Base-by-base conservation (phyloP, 2,329 filamentous ascomycete species). In the Xylariaceae sp. region DNA sequence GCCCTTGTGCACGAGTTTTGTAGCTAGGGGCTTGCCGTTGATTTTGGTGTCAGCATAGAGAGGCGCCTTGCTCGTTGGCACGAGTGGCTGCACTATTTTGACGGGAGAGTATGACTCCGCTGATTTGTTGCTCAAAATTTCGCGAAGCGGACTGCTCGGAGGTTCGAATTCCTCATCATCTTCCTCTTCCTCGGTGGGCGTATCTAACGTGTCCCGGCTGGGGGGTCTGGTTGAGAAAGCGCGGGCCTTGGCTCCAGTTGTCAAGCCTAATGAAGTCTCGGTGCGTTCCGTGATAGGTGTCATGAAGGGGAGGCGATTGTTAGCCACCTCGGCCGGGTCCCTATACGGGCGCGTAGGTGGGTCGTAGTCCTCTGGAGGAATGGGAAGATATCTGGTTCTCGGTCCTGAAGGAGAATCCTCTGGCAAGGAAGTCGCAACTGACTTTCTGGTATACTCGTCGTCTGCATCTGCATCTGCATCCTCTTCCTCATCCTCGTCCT, bases 211-310 rank as follows among this genome's bases (percentile, higher is more conserved):
- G 12, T 61, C 56, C 26, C 57, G 76, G 54, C 83, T 84, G 53
- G 81, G 89, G 13, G 89, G 89, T 4, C 89, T 94, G 65, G 93
- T 95, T 37, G 80, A 75, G 55, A 81, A 70, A 62, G 76, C 76
- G 50, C 76, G 75, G 62, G 78, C 76, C 52, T 71, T 71, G 41
- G 72, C 66, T 39, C 79, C 74, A 19, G 78, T 81, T 4, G 78
- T 76, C 32, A 84, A 66, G 28, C 84, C 84, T 4, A 97, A 68
- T 1, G 90, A 96, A 9, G 83, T 86, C 64, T 98, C 93, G 0
- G 93, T 98, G 55, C 89, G 83, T 64, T 98, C 93, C 1, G 93
- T 91, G 51, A 98, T 98, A 2, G 93, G 93, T 0, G 93, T 98
- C 93, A 98, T 97, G 63, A 97, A 98, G 3, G 91, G 93, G 9